Evolutionary conservation across 2,329 filamentous ascomycete genomes (phyloP), one percentile per base, ranked within the genome.

Genomic region (Phyllosticta citribraziliensis): DNA sequence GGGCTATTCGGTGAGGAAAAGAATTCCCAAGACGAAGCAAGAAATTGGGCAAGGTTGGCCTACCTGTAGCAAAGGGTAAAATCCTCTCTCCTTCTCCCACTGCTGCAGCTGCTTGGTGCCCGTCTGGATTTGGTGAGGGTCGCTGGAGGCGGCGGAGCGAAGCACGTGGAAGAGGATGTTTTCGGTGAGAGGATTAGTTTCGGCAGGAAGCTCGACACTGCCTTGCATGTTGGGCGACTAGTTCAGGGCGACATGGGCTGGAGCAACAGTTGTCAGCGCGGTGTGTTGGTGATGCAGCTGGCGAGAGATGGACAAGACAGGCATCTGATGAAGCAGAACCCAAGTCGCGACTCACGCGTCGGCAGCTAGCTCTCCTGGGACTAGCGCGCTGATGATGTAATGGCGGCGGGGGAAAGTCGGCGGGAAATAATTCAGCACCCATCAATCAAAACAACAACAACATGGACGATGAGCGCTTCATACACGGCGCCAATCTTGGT

Each of bases 181-280:
- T 60, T 79, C 77, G 8, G 76, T 80, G 24, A 82, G 74, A 9
- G 79, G 79, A 62, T 78, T 91, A 53, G 91, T 88, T 76, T 94
- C 91, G 65, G 88, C 91, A 6, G 89, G 83, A 63, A 91, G 85
- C 77, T 96, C 91, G 70, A 95, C 85, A n/a, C 66, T 66, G 35
- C 67, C 65, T 47, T 70, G 68, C 72, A 74, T 74, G 40, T 17
- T 22, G 60, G 52, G 24, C 22, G 11, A 51, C 19, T 9, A 14
- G 24, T 14, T 24, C n/a, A 24, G 22, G 25, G n/a, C 17, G 24
- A 27, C 30, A 47, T 47, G 40, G 53, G 50, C 11, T 27, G 10
- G 11, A 22, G 25, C 58, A 47, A 20, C n/a, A 54, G 57, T 53
- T 47, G 25, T 50, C 47, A 20, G 59, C 50, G 55, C 54, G 5